phyloP scores from a whole-genome alignment of 2,329 filamentous ascomycete genomes.

The Monosporascus sp. region DNA sequence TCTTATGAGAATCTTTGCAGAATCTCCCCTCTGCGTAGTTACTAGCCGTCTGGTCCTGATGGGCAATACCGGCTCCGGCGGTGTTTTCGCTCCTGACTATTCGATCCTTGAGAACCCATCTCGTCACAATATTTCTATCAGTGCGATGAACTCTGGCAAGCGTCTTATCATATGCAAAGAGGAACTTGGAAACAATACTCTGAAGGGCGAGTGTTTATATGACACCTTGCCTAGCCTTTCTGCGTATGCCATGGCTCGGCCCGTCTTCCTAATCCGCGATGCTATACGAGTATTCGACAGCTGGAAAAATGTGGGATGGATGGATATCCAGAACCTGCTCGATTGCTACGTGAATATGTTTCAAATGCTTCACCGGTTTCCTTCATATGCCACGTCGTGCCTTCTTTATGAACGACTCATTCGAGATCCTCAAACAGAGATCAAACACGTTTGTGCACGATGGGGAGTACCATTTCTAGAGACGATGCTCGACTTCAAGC shows the following conservation, averaged over 20 bases:
- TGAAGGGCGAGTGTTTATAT: background rate
- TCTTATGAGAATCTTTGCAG: background rate
- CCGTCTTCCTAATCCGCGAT: background rate
- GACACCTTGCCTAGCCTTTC: background rate
- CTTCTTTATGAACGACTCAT: background rate
- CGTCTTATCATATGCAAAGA: background rate
- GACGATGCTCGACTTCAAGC: background rate
- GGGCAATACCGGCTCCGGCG: background rate
- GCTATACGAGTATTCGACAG: background rate
- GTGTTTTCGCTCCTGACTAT: background rate
- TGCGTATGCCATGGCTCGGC: background rate
- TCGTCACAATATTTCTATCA: background rate
- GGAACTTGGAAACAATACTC: background rate
- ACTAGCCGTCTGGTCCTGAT: background rate
- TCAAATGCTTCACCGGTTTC: background rate
- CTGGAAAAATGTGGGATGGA: background rate
- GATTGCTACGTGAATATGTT: background rate
- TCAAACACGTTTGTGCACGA: background rate
- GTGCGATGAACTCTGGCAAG: background rate
- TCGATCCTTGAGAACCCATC: background rate
- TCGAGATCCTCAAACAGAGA: background rate
- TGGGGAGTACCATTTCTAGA: background rate
- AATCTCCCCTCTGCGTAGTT: background rate
- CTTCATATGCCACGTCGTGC: background rate
- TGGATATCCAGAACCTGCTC: background rate